Conservation (phyloP, 176 grass and related monocot genomes). For the Miscanthus lutarioriparius region DNA sequence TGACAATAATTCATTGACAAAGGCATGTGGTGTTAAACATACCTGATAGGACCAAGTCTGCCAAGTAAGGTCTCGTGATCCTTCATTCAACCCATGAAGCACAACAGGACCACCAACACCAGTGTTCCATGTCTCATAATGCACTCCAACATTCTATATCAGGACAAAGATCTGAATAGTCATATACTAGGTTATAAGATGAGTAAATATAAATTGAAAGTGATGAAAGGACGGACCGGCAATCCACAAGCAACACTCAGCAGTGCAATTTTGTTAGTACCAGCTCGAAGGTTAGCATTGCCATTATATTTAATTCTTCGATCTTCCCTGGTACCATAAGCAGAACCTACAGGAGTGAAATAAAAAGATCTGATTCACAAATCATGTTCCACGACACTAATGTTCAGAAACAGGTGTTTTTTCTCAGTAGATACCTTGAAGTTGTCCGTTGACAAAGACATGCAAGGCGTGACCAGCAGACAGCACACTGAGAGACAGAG, state of each 20-base stretch:
- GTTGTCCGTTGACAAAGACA: slow-evolving; percentile 81
- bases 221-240: slow-evolving; percentile 57
- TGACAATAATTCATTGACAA: background rate
- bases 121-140: slow-evolving; percentile 96
- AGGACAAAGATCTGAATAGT: slow-evolving; percentile 21
- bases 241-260: slow-evolving; percentile 93
- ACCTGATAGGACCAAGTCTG: slow-evolving; percentile 97
- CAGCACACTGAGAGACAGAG: slow-evolving; percentile 68
- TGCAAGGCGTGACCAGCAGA: slow-evolving; percentile 95
- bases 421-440: slow-evolving; percentile 63
- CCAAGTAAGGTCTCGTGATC: slow-evolving; percentile 89
- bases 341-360: slow-evolving; percentile 55
- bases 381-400: background rate
- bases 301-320: slow-evolving; percentile 77
- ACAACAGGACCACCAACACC: slow-evolving; percentile 88
- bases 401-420: slow-evolving; percentile 1
- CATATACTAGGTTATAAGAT: slow-evolving; percentile 11
- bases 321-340: slow-evolving; percentile 96
- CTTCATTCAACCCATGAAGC: slow-evolving; percentile 81
- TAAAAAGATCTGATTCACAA: slow-evolving; percentile 33
- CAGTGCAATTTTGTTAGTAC: slow-evolving; percentile 82
- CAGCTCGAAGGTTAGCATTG: slow-evolving; percentile 71
- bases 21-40: slow-evolving; percentile 1
- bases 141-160: slow-evolving; percentile 83
- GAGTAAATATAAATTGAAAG: slow-evolving; percentile 12